Evolutionary conservation across 208 protist species (phyloP).

Genomic region (Angomonas ambiguus): DNA sequence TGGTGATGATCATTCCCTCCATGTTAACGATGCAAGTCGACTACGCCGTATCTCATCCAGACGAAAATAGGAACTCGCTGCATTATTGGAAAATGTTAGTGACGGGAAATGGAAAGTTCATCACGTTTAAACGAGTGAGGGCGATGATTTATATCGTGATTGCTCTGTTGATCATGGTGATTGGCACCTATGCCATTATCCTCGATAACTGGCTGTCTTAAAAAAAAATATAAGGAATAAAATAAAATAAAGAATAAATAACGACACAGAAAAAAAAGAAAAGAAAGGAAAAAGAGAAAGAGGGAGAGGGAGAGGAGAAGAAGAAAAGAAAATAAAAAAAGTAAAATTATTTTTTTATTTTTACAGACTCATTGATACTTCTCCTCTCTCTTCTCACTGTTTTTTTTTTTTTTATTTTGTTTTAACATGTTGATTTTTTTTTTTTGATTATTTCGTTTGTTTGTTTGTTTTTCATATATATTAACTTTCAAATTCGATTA

Average conservation of each 20-base stretch:
- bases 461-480: neutral
- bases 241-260: too few relatives aligned
- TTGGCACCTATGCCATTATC: conserved; percentile 55
- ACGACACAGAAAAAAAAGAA: neutral
- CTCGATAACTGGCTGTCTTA: conserved; percentile 1
- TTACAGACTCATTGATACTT: neutral
- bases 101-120: conserved; percentile 10
- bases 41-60: conserved; percentile 44
- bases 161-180: conserved; percentile 67
- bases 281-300: too few relatives aligned
- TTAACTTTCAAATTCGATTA: too few relatives aligned
- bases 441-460: conserved; percentile 10
- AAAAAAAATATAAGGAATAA: neutral
- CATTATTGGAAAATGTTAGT: conserved; percentile 56
- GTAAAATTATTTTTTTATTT: conserved; percentile 8
- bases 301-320: too few relatives aligned
- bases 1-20: conserved; percentile 65
- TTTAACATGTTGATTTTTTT: conserved; percentile 6
- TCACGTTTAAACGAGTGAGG: conserved; percentile 34
- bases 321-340: neutral
- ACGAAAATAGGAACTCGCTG: conserved; percentile 34
- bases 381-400: neutral
- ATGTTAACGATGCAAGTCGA: conserved; percentile 43
- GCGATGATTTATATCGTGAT: conserved; percentile 48
- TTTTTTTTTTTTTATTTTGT: conserved; percentile 1